phyloP scores from a whole-genome alignment of 371 early-diverging fungal species.

The Circinella umbellata region DNA sequence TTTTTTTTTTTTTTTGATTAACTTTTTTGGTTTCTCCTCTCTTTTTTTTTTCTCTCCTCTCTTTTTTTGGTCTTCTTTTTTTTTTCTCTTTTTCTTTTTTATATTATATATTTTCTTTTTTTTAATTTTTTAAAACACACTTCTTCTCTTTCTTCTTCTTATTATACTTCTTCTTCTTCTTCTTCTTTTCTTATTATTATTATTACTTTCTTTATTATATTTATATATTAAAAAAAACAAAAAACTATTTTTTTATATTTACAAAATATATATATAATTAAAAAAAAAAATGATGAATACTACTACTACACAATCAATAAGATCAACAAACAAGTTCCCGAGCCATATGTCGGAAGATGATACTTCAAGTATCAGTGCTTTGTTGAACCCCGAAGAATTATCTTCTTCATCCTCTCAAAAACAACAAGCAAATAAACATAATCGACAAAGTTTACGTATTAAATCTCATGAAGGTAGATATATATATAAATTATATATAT shows the following conservation, averaged over 20 bases:
- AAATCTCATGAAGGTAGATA: slow-evolving; percentile 46
- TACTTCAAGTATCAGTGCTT: slow-evolving; percentile 16
- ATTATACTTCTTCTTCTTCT: too few species aligned
- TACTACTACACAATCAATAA: slow-evolving; percentile 1
- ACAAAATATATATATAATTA: neutral
- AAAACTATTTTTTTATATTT: neutral
- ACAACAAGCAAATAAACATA: slow-evolving; percentile 16
- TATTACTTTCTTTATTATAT: too few species aligned
- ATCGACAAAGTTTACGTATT: slow-evolving; percentile 35
- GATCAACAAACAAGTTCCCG: slow-evolving; percentile 7
- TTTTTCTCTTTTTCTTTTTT: neutral
- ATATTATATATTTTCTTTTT: too few species aligned
- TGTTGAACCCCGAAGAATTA: slow-evolving; percentile 23
- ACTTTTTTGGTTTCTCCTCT: slow-evolving; percentile 19
- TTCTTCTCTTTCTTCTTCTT: too few species aligned
- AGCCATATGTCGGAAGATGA: slow-evolving; percentile 14
- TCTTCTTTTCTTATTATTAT: too few species aligned
- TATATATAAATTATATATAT: neutral
- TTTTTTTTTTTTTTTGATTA: slow-evolving; percentile 12
- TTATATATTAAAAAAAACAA: too few species aligned
- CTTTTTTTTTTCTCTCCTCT: slow-evolving; percentile 4
- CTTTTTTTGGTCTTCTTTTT: neutral
- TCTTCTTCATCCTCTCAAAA: slow-evolving; percentile 3
- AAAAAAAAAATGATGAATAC: too few species aligned
- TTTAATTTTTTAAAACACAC: too few species aligned